Evolutionary conservation across 2,329 filamentous ascomycete species (phyloP), one percentile per base, ranked within the genome.

Genomic region (Trichoderma brevicompactum): DNA sequence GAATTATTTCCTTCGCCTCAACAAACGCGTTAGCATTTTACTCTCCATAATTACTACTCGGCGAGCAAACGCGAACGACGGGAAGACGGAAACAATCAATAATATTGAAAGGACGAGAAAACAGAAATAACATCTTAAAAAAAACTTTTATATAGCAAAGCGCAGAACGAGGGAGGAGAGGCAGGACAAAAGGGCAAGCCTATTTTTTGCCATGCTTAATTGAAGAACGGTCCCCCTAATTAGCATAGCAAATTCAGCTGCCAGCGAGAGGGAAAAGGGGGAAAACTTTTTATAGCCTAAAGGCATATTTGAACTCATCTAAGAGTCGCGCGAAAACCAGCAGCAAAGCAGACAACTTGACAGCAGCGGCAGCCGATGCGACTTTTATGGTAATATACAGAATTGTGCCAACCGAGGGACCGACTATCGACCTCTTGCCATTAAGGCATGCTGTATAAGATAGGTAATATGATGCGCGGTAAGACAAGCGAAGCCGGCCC

Each of bases 1-100:
- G 88, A 88, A 13, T 81, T 73, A 72, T 84, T 84, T 79, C 85
- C 85, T 76, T 85, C 86, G 77, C 84, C 89, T 86, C 79, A 72
- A 74, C 69, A 74, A 73, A 74, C 64, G 54, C 61, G 71, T 76
- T 75, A 76, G 74, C 72, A 69, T 59, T 60, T 72, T 70, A 59
- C 65, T 70, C 66, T 65, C 65, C 56, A 65, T 48, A 68, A 67
- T 60, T 44, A 49, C 38, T 61, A 64, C 66, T 69, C 66, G 63
- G 49, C 48, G 44, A 66, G 54, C 62, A 56, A 67, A 62, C 68
- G 53, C 64, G 62, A 55, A 53, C 23, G 38, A 60, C 55, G 17
- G 43, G 44, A 48, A 34, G 17, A 23, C 13, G 12, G 43, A 36
- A 41, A 38, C 28, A 38, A 40, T 23, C 41, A 46, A 44, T 36